Evolutionary conservation across 257 asterid species (phyloP).

Genomic region (Fraxinus americana): DNA sequence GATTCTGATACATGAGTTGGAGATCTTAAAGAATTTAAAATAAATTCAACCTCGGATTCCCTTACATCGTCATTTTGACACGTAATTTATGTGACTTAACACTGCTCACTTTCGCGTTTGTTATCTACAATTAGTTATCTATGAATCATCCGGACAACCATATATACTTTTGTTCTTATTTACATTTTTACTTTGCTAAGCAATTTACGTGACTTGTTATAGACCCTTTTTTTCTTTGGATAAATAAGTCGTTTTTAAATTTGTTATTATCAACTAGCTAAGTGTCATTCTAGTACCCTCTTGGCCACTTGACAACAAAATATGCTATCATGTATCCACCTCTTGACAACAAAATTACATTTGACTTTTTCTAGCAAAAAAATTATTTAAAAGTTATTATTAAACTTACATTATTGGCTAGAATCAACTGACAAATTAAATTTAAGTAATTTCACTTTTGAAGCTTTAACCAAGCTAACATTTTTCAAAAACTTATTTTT

Average conservation of each 20-base stretch:
- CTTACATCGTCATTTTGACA: neutral
- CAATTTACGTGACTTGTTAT: neutral
- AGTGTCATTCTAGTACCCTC: neutral
- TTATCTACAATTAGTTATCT: too few relatives aligned
- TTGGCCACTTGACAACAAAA: neutral
- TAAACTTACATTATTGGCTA: too few relatives aligned
- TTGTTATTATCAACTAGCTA: neutral
- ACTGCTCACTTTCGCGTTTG: too few relatives aligned
- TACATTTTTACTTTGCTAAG: neutral
- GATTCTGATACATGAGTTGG: neutral
- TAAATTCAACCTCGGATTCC: neutral
- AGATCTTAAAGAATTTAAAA: neutral
- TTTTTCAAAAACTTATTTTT: neutral
- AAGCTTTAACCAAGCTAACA: neutral
- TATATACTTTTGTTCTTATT: too few relatives aligned
- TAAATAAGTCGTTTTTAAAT: too few relatives aligned
- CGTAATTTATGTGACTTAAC: neutral
- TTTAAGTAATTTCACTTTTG: neutral
- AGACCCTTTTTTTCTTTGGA: too few relatives aligned
- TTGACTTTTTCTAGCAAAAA: too few relatives aligned
- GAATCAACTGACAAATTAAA: too few relatives aligned
- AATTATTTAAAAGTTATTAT: too few relatives aligned
- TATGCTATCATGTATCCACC: neutral
- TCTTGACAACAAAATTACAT: too few relatives aligned
- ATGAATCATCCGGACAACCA: neutral